Base-by-base conservation (phyloP, 2,329 filamentous ascomycete species). In the Coniochaeta hoffmannii region DNA sequence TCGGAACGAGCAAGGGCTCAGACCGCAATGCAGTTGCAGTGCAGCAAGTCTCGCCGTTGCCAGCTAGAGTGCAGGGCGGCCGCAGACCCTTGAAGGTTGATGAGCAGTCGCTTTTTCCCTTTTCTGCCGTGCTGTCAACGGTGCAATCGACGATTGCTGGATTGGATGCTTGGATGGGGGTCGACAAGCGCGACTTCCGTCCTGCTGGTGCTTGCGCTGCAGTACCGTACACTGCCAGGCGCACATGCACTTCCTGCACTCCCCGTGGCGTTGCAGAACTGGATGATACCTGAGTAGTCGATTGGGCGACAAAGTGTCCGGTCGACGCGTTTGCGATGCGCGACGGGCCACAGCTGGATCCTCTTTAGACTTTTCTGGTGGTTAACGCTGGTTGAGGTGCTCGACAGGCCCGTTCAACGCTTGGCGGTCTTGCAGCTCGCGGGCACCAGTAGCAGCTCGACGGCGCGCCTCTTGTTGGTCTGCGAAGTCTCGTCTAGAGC, bases 101-200 rank as follows among this genome's bases (percentile, higher is more conserved):
- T 34, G 49, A 51, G n/a, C 46, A 61, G 19, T 71, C 68, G 7
- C 17, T 38, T 36, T 31, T 30, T 11, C 31, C 50, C 26, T 24
- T 38, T 53, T 26, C 50, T 53, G 50, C 24, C 19, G 50, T 26
- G 34, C 31, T 28, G 41, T 46, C 41, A 46, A 46, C 41, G 41
- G 41, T 46, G n/a, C 41, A 46, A 19, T 24, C 28, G 28, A 50
- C 28, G 28, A 50, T 31, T 50, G 8, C 50, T 36, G 14, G 44
- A 10, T 12, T 28, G 10, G 34, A 35, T 11, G 28, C 28, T 15
- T 35, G 50, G 30, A 22, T 35, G 19, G n/a, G 19, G 3, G 49
- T 14, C 3, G 24, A 15, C 28, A 14, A 35, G 3, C 22, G 50
- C 8, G 22, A 34, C 19, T n/a, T n/a, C n/a, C n/a, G n/a, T n/a